phyloP scores from a whole-genome alignment of 495 filamentous ascomycete genomes.

The Aspergillus cavernicola region DNA sequence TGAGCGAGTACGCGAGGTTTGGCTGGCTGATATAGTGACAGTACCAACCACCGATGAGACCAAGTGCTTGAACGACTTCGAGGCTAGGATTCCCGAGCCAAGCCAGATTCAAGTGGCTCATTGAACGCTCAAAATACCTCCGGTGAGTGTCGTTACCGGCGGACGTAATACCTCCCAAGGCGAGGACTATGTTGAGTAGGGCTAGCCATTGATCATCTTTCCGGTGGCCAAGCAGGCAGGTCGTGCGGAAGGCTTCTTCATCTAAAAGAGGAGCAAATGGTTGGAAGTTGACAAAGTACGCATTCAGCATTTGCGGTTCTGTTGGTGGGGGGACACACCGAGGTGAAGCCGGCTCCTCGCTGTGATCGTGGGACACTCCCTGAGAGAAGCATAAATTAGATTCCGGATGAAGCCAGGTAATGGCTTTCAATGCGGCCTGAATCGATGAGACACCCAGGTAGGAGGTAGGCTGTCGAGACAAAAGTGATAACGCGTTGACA shows the following conservation, averaged over 20 bases:
- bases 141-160: constrained; percentile 57
- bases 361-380: not conserved
- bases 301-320: constrained; percentile 51
- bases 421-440: constrained; percentile 44
- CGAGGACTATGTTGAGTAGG: constrained; percentile 70
- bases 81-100: constrained; percentile 37
- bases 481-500: not conserved
- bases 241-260: constrained; percentile 60
- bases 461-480: not conserved
- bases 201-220: constrained; percentile 64
- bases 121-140: constrained; percentile 65
- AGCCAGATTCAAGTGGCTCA: constrained; percentile 49
- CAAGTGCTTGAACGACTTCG: constrained; percentile 62
- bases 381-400: not conserved
- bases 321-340: not conserved
- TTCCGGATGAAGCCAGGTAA: constrained; percentile 26
- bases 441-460: constrained; percentile 20
- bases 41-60: constrained; percentile 66
- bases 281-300: constrained; percentile 68
- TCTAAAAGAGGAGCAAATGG: constrained; percentile 67
- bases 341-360: not conserved
- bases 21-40: constrained; percentile 70
- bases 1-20: constrained; percentile 52
- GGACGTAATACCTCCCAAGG: constrained; percentile 56
- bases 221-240: constrained; percentile 47